Evolutionary conservation across 495 filamentous ascomycete species (phyloP).

Genomic region (Penicillium bovifimosum): DNA sequence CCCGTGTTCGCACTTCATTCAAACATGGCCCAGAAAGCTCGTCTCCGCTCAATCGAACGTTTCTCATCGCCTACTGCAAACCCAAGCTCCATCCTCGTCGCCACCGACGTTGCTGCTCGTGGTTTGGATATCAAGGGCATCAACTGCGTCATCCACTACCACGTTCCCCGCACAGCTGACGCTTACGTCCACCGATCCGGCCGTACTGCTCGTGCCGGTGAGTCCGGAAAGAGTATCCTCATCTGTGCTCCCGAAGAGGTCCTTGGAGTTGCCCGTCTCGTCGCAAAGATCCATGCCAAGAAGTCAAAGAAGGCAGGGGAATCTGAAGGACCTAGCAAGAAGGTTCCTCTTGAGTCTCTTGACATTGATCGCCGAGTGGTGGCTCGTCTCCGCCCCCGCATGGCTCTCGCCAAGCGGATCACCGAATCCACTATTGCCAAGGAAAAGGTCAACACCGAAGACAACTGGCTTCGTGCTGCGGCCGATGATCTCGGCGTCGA

Average conservation of each 20-base stretch:
- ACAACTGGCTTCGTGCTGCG: conserved; percentile 75
- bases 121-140: conserved; percentile 91
- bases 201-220: conserved; percentile 80
- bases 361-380: conserved; percentile 80
- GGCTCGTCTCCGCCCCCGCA: conserved; percentile 64
- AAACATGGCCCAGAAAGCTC: conserved; percentile 94
- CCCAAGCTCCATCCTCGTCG: conserved; percentile 68
- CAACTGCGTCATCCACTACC: conserved; percentile 87
- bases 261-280: conserved; percentile 70
- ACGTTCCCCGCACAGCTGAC: conserved; percentile 86
- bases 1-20: conserved; percentile 79
- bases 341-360: conserved; percentile 65
- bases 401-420: conserved; percentile 73
- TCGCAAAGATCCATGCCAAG: conserved; percentile 76
- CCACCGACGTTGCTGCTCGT: conserved; percentile 94
- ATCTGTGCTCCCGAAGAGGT: conserved; percentile 92
- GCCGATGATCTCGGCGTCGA: conserved; percentile 94
- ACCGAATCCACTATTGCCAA: conserved; percentile 79
- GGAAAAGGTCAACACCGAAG: conserved; percentile 74
- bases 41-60: conserved; percentile 83
- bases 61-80: conserved; percentile 63
- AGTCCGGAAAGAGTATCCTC: conserved; percentile 71
- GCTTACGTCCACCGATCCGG: conserved; percentile 94
- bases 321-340: conserved; percentile 40
- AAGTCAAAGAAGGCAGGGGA: conserved; percentile 30